Conservation (phyloP, 441 rosid species). For the Mallotus repandus region DNA sequence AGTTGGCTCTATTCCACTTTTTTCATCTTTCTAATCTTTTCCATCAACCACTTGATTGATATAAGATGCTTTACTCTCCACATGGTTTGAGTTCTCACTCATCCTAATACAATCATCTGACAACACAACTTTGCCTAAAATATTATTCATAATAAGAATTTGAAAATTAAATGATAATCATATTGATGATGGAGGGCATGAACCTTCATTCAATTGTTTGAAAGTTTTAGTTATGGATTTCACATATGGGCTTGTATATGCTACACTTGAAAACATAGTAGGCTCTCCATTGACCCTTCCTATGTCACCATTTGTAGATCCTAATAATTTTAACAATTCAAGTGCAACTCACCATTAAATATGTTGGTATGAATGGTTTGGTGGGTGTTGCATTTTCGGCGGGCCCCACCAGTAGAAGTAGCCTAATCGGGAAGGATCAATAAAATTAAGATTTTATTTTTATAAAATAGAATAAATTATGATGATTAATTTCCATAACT, state of each 20-base stretch:
- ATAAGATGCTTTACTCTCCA: conserved; percentile 17
- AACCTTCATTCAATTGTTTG: conserved; percentile 23
- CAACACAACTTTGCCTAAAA: conserved; percentile 17
- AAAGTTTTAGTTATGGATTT: conserved; percentile 22
- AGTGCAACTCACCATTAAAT: conserved; percentile 6
- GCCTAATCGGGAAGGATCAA: too few species aligned
- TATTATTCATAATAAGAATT: conserved; percentile 21
- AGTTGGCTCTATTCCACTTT: conserved; percentile 23
- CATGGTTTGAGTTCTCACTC: conserved; percentile 22
- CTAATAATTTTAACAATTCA: conserved; percentile 37
- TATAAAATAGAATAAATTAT: too few species aligned
- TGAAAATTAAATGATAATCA: conserved; percentile 20
- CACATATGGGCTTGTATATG: conserved; percentile 22
- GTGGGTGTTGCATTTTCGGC: too few species aligned
- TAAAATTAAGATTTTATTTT: too few species aligned
- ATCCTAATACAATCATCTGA: too few species aligned
- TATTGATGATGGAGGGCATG: conserved; percentile 23
- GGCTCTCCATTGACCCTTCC: conserved; percentile 28
- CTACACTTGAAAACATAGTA: conserved; percentile 18
- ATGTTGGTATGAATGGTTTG: too few species aligned
- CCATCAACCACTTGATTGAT: conserved; percentile 18
- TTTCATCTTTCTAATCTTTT: conserved; percentile 29
- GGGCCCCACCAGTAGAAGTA: too few species aligned
- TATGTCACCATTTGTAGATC: conserved; percentile 23
- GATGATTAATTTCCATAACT: too few species aligned